Base-by-base conservation (phyloP, 2,329 filamentous ascomycete genomes). In the Uncinocarpus reesii region DNA sequence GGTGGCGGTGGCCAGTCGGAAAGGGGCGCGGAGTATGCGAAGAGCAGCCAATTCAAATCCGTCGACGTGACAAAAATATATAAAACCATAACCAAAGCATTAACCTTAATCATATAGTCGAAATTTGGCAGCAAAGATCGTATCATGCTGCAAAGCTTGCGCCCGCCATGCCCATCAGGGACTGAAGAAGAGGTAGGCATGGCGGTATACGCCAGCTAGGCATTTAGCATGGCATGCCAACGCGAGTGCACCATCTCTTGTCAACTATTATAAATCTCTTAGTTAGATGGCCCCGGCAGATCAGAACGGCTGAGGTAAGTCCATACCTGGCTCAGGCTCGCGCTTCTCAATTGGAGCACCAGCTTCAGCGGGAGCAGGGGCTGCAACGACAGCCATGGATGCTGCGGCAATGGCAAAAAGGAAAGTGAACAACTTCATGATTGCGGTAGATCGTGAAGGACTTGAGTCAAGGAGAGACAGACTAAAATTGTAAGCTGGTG, bases 371-470 rank as follows among this genome's bases (percentile, higher is more conserved):
- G 48, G 52, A 15, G 42, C 40, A 35, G 60, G 60, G 21, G 59
- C 42, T 24, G 60, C 56, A 43, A 55, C 62, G 32, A 64, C 62
- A 32, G 62, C 53, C 38, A 62, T 60, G 34, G 60, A 58, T 45
- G 65, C 65, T 47, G 67, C 67, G 41, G 74, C 52, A 47, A 71
- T 57, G 49, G 69, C 63, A 40, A 67, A 57, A 48, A 72, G 57
- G 47, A 72, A 50, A 47, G 65, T 58, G 55, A 68, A 62, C 59
- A 74, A 56, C 66, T 73, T 76, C 74, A 77, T 77, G 45, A 11
- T 41, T 47, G 45, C 45, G n/a, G n/a, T n/a, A 16, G n/a, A 7
- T 47, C 26, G 16, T 21, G n/a, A 11, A 37, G 36, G 29, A 6
- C 11, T 11, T 20, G 7, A 28, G 29, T 5, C 15, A 37, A 23